A percentile compares a stretch with the other conserved stretches of the same genome.
These are phyloP conservation scores for Syncephalastrum sp. DNA, from an alignment of 371 early-diverging fungal species.

Conservation along the genomic window DNA sequence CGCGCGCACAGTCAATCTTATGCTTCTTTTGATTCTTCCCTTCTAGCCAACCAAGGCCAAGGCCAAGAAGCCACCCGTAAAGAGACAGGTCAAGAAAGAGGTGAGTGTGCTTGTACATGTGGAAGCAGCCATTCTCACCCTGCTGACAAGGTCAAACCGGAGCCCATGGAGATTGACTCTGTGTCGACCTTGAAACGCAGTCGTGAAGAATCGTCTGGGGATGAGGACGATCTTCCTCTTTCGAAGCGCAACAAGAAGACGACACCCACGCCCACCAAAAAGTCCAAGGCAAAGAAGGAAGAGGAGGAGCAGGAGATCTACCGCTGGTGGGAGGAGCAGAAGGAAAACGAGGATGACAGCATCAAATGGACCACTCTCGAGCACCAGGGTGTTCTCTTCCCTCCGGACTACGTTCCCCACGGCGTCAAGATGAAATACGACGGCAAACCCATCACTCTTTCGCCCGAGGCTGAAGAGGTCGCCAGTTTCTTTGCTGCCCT, in stretches of 20 bases:
- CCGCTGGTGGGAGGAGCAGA: conserved; percentile 56
- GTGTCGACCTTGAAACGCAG: conserved; percentile 6
- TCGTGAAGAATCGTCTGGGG: conserved; percentile 8
- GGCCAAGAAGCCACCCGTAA: too few relatives aligned
- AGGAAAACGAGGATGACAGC: conserved; percentile 52
- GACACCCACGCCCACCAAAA: conserved; percentile 30
- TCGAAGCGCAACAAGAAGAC: conserved; percentile 23
- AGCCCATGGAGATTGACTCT: not conserved
- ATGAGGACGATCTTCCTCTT: conserved; percentile 12
- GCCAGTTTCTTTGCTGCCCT: conserved; percentile 92
- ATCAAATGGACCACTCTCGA: conserved; percentile 86
- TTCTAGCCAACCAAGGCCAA: too few relatives aligned
- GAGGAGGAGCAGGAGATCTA: conserved; percentile 36
- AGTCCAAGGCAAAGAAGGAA: conserved; percentile 22
- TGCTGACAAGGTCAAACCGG: too few relatives aligned
- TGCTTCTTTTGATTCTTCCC: not conserved
- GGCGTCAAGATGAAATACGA: conserved; percentile 87
- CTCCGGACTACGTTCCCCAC: conserved; percentile 92
- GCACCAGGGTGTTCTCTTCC: conserved; percentile 91
- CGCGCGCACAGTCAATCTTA: not conserved
- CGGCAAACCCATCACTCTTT: conserved; percentile 71
- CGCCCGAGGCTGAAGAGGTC: conserved; percentile 90
- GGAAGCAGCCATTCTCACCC: not conserved
- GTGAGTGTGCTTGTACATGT: too few relatives aligned
- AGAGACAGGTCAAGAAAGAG: too few relatives aligned